Conservation (phyloP, 768 basidiomycete genomes). For the Boletus reticuloceps region DNA sequence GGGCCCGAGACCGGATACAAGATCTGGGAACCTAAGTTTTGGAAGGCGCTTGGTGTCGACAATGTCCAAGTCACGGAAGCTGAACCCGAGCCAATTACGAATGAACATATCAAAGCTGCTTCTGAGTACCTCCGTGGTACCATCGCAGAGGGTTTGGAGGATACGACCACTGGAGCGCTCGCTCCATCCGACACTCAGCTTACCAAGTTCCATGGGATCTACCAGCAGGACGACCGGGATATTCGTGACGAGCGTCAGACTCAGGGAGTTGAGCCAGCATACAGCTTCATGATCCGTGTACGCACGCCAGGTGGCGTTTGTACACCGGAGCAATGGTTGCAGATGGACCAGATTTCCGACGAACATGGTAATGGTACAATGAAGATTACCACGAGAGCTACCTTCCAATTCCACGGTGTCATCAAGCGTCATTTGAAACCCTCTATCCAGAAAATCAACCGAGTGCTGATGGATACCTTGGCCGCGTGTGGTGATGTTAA, state of each 20-base stretch:
- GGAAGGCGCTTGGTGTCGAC: conserved; percentile 95
- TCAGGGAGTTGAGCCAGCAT: conserved; percentile 93
- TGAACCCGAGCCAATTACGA: conserved; percentile 96
- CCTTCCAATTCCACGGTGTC: conserved; percentile 99
- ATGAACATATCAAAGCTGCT: conserved; percentile 99
- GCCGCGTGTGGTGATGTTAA: conserved; percentile 99
- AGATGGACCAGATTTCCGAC: conserved; percentile 95
- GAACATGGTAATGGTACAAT: conserved; percentile 92
- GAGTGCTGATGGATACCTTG: conserved; percentile 86
- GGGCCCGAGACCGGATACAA: conserved; percentile 96
- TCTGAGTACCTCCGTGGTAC: conserved; percentile 93
- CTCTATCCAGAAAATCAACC: conserved; percentile 95
- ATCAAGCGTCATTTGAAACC: conserved; percentile 96
- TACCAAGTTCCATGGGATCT: conserved; percentile 97
- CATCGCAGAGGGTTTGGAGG: conserved; percentile 86
- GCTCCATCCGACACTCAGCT: conserved; percentile 89
- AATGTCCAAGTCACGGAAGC: conserved; percentile 82
- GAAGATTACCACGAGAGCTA: conserved; percentile 96
- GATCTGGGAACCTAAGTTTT: conserved; percentile 87
- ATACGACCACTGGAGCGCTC: conserved; percentile 85
- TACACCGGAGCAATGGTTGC: conserved; percentile 86
- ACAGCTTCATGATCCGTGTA: conserved; percentile 97
- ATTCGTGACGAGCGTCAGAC: conserved; percentile 94
- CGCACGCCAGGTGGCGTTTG: conserved; percentile 97
- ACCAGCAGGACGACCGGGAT: conserved; percentile 97